Evolutionary conservation across 2,329 filamentous ascomycete species (phyloP).

Genomic region (Bipolaris oryzae): DNA sequence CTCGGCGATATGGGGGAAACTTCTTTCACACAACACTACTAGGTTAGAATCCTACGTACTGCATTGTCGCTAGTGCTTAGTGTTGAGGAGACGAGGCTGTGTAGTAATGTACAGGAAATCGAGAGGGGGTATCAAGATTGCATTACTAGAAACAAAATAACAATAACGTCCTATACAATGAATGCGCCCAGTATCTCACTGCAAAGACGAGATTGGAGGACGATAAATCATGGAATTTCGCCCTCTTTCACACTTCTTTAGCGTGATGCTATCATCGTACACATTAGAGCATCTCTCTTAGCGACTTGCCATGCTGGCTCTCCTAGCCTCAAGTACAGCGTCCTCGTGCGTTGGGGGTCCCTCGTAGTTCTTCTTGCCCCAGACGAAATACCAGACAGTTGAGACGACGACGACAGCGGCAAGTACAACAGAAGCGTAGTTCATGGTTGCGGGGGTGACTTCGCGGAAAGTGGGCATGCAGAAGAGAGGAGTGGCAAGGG

Average conservation of each 20-base stretch:
- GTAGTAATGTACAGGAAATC: background rate
- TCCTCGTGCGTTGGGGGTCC: constrained; percentile 59
- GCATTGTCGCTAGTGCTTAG: background rate
- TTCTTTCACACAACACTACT: no score
- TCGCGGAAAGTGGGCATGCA: constrained; percentile 72
- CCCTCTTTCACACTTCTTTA: background rate
- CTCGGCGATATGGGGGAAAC: background rate
- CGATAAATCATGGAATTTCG: background rate
- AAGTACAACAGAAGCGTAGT: constrained; percentile 79
- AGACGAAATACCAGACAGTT: constrained; percentile 69
- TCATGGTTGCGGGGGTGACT: constrained; percentile 65
- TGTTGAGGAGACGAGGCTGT: background rate
- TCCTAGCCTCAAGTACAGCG: constrained; percentile 38
- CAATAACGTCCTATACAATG: background rate
- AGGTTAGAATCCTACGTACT: no score
- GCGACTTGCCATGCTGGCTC: constrained; percentile 38
- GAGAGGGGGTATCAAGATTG: constrained; percentile 11
- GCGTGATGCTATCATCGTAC: background rate
- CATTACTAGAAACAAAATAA: background rate
- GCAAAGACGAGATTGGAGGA: background rate
- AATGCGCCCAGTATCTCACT: background rate
- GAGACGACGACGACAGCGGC: constrained; percentile 68
- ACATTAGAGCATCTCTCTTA: background rate
- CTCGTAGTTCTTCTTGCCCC: constrained; percentile 72
- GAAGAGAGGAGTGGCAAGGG: constrained; percentile 73